These are phyloP conservation scores for Rhododendron molle DNA, from an alignment of 148 eudicot species.

Conservation along the genomic window DNA sequence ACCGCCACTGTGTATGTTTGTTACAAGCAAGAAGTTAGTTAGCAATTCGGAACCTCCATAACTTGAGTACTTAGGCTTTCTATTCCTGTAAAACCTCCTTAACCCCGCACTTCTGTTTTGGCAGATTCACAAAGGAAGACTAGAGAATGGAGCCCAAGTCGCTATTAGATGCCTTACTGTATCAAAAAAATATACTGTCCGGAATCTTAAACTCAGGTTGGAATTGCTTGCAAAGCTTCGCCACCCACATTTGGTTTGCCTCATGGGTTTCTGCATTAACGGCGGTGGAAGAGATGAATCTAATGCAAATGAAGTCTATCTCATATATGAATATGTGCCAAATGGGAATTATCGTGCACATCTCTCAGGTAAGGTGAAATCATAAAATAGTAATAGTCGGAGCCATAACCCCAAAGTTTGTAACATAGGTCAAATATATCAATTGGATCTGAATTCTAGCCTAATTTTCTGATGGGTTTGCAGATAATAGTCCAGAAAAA, in stretches of 20 bases:
- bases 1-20: background rate
- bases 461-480: background rate
- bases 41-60: background rate
- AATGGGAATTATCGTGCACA: conserved; percentile 46
- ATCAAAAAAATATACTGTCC: conserved; percentile 41
- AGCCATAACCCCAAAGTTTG: background rate
- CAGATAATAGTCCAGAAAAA: conserved; percentile 31
- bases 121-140: conserved; percentile 60
- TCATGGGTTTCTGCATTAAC: conserved; percentile 65
- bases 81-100: background rate
- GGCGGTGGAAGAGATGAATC: conserved; percentile 25
- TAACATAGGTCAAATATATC: background rate
- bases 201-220: conserved; percentile 63
- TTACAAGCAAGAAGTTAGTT: background rate
- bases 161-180: conserved; percentile 58
- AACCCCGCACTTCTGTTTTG: conserved; percentile 4
- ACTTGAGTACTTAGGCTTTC: background rate
- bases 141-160: conserved; percentile 50
- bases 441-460: conserved; percentile 1
- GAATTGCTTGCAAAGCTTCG: conserved; percentile 68
- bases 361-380: conserved; percentile 44
- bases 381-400: background rate
- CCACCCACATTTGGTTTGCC: conserved; percentile 62
- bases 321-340: conserved; percentile 57
- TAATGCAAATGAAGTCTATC: conserved; percentile 44